Conservation (phyloP, 2,329 filamentous ascomycete species). For the Proliferodiscus dingleyae region DNA sequence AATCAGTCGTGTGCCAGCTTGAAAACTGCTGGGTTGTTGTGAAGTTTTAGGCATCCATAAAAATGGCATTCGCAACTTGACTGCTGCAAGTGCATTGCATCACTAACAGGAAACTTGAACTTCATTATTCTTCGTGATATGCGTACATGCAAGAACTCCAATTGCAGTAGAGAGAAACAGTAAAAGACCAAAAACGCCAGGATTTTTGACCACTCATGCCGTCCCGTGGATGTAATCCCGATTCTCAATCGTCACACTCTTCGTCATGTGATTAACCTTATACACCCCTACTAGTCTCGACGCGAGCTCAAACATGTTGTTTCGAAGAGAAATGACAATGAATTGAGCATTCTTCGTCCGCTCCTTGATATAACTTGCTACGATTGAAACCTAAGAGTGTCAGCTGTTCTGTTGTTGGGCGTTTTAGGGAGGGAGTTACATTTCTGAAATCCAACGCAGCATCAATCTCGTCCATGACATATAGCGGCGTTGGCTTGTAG, state of each 20-base stretch:
- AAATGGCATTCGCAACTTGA: too few species aligned
- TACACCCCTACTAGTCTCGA: slow-evolving; percentile 92
- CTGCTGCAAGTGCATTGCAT: too few species aligned
- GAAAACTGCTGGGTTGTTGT: too few species aligned
- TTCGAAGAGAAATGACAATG: slow-evolving; percentile 93
- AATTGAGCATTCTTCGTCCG: slow-evolving; percentile 99
- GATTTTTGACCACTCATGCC: slow-evolving; percentile 2
- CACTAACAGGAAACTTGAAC: too few species aligned
- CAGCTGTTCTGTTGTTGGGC: background rate
- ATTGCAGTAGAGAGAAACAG: background rate
- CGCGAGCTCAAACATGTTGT: slow-evolving; percentile 99
- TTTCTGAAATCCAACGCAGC: slow-evolving; percentile 97
- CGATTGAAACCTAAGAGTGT: slow-evolving; percentile 74
- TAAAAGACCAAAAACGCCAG: slow-evolving; percentile 3
- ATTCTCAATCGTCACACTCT: slow-evolving; percentile 87
- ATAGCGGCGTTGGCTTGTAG: slow-evolving; percentile 94
- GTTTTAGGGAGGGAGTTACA: slow-evolving; percentile 46
- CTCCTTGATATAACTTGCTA: slow-evolving; percentile 98
- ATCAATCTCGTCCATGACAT: slow-evolving; percentile 99
- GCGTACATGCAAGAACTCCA: slow-evolving; percentile 1
- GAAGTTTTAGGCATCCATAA: too few species aligned
- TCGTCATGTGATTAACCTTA: slow-evolving; percentile 99
- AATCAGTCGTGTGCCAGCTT: too few species aligned
- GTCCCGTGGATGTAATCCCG: slow-evolving; percentile 56
- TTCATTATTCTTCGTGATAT: too few species aligned